A percentile compares a stretch with the other conserved stretches of the same genome.
phyloP scores from a whole-genome alignment of 306 rosid species.

The Prunus davidiana region DNA sequence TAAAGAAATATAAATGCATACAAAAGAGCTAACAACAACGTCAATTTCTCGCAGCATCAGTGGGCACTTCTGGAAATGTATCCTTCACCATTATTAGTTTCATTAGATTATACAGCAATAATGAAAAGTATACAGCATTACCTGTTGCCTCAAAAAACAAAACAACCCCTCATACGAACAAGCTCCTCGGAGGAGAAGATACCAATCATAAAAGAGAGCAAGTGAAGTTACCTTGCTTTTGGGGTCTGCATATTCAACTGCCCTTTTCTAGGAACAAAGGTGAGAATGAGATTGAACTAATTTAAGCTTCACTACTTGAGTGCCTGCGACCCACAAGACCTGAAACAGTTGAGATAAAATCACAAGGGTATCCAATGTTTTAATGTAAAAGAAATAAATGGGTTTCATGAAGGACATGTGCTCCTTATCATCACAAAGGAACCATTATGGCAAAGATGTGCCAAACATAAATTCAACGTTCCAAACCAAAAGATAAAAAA shows the following conservation, averaged over 20 bases:
- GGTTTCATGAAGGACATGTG: slow-evolving; percentile 52
- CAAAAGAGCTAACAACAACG: neutral
- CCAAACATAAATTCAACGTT: slow-evolving; percentile 5
- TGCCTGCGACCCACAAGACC: slow-evolving; percentile 73
- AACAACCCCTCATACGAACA: neutral
- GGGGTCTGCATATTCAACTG: slow-evolving; percentile 84
- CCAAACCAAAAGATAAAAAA: slow-evolving; percentile 8
- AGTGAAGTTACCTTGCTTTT: slow-evolving; percentile 74
- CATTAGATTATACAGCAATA: neutral
- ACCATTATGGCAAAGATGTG: slow-evolving; percentile 44
- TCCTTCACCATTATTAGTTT: neutral
- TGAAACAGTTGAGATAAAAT: slow-evolving; percentile 44
- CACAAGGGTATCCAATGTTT: slow-evolving; percentile 78
- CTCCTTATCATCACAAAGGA: slow-evolving; percentile 36
- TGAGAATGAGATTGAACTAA: slow-evolving; percentile 17
- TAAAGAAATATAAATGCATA: neutral
- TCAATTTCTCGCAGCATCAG: neutral
- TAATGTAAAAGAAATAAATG: slow-evolving; percentile 47
- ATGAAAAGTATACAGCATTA: neutral
- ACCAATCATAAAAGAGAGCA: slow-evolving; percentile 11
- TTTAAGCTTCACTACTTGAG: slow-evolving; percentile 47
- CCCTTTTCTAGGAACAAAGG: slow-evolving; percentile 30
- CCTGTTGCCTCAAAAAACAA: slow-evolving; percentile 4
- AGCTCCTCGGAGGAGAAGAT: slow-evolving; percentile 19
- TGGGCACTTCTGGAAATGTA: neutral